These are phyloP conservation scores for Debaryomyces robertsiae DNA, from an alignment of 1,139 yeast species.

Conservation along the genomic window DNA sequence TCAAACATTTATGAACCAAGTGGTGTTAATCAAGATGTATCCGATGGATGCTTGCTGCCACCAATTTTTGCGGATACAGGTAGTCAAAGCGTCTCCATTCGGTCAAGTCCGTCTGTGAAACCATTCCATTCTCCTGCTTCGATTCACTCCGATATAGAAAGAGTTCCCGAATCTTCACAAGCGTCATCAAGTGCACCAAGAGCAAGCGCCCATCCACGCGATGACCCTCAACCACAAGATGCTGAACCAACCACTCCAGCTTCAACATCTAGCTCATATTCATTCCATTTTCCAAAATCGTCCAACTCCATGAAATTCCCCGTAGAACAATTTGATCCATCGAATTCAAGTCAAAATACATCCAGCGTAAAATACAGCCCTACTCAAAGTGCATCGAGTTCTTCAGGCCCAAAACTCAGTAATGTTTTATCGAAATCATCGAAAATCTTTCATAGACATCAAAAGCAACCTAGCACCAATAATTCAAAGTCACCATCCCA, in stretches of 20 bases:
- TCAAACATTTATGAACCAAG: conserved; percentile 22
- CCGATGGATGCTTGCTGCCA: conserved; percentile 24
- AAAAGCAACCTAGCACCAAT: conserved; percentile 14
- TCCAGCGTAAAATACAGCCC: conserved; percentile 9
- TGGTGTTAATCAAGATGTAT: conserved; percentile 12
- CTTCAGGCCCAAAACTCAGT: conserved; percentile 25
- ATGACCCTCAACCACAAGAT: neutral
- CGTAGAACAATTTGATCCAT: conserved; percentile 8
- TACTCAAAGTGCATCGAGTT: conserved; percentile 8
- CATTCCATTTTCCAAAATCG: conserved; percentile 6
- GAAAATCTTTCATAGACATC: conserved; percentile 33
- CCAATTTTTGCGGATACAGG: conserved; percentile 20
- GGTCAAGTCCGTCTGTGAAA: conserved; percentile 6
- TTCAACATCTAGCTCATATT: conserved; percentile 8
- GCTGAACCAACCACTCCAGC: conserved; percentile 8
- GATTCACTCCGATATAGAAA: neutral
- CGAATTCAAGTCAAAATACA: conserved; percentile 10
- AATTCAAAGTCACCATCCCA: conserved; percentile 12
- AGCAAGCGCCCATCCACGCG: neutral
- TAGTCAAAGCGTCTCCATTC: conserved; percentile 4
- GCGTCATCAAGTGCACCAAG: neutral
- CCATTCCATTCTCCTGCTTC: conserved; percentile 1
- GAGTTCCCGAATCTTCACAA: neutral
- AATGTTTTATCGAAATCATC: conserved; percentile 36
- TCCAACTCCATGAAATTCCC: neutral